Conservation (phyloP, 768 basidiomycete species). For the Russula emetica region DNA sequence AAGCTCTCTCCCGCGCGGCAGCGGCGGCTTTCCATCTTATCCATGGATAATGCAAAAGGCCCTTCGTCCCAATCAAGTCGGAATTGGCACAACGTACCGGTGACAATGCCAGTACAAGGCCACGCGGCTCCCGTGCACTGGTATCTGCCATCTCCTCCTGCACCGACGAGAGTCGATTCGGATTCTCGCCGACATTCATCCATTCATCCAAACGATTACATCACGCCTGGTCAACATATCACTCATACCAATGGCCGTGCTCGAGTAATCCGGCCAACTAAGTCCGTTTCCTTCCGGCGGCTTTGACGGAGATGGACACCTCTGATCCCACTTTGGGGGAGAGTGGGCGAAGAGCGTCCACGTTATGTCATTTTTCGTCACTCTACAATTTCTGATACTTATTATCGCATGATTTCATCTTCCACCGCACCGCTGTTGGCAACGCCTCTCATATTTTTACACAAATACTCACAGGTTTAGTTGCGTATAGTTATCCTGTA, state of each 20-base stretch:
- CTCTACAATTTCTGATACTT: neutral
- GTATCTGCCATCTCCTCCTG: neutral
- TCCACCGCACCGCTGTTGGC: neutral
- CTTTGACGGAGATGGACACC: neutral
- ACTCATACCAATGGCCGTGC: neutral
- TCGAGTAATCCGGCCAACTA: neutral
- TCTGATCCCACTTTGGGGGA: neutral
- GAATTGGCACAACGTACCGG: neutral
- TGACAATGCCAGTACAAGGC: neutral
- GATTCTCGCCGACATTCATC: neutral
- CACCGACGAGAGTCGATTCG: neutral
- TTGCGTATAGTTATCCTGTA: neutral
- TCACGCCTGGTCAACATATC: neutral
- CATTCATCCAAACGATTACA: neutral
- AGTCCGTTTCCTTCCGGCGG: neutral
- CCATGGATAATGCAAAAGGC: slow-evolving; percentile 42
- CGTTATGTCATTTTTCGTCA: neutral
- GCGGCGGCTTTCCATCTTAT: slow-evolving; percentile 65
- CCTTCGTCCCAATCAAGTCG: neutral
- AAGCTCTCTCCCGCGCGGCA: slow-evolving; percentile 61
- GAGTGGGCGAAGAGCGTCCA: neutral
- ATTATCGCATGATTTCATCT: neutral
- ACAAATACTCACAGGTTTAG: neutral
- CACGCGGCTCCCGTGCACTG: neutral
- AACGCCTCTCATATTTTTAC: neutral